Conservation (phyloP, 1,284 basidiomycete species). For the Puccinia triticina region DNA sequence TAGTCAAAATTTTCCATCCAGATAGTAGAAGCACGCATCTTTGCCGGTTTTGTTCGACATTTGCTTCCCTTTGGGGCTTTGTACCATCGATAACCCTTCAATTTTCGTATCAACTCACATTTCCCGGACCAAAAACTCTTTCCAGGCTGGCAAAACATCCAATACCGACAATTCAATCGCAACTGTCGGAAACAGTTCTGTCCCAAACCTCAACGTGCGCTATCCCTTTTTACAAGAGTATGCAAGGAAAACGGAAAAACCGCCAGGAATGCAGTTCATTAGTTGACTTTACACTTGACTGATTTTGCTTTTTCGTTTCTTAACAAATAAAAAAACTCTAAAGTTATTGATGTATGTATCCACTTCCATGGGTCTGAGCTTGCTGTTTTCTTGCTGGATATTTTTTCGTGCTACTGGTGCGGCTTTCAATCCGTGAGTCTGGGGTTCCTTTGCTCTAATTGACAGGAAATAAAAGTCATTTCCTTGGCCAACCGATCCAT, state of each 20-base stretch:
- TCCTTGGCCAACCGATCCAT: not conserved
- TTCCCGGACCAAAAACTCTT: not conserved
- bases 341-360: conserved; percentile 66
- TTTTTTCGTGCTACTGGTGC: conserved; percentile 75
- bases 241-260: not conserved
- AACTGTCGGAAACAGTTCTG: conserved; percentile 21
- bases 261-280: not conserved
- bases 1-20: not conserved
- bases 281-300: not conserved
- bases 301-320: not conserved
- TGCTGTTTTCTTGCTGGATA: conserved; percentile 72
- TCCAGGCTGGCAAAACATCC: conserved; percentile 23
- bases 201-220: conserved; percentile 29
- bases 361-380: conserved; percentile 69
- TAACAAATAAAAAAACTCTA: not conserved
- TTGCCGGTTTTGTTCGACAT: too few species aligned
- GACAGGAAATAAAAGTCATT: not conserved
- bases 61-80: too few species aligned
- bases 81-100: not conserved
- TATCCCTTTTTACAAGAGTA: not conserved
- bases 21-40: too few species aligned
- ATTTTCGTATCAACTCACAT: not conserved
- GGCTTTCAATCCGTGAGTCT: conserved; percentile 56
- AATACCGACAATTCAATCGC: conserved; percentile 33
- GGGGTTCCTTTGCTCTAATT: too few species aligned